Conservation (phyloP, 2,329 filamentous ascomycete genomes). For the Hirsutella rhossiliensis region DNA sequence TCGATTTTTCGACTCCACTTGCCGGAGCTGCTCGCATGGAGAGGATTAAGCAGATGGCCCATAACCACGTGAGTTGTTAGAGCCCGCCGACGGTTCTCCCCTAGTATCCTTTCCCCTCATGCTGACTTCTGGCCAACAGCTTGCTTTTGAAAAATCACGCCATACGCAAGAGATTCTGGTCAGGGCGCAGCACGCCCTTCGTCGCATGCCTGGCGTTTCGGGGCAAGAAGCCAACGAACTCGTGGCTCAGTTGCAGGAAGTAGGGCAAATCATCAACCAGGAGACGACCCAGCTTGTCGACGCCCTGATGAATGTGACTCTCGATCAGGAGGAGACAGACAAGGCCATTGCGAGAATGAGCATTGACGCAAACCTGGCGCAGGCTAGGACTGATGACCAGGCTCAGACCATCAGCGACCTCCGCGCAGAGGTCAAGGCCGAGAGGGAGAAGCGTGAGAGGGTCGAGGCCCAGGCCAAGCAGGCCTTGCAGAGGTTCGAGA, state of each 20-base stretch:
- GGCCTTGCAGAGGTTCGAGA: slow-evolving; percentile 14
- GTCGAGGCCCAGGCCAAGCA: slow-evolving; percentile 15
- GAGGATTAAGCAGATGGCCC: slow-evolving; percentile 24
- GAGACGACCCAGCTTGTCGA: slow-evolving; percentile 27
- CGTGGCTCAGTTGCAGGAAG: slow-evolving; percentile 20
- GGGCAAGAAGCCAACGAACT: slow-evolving; percentile 21
- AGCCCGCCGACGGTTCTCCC: neutral
- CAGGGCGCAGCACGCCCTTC: slow-evolving; percentile 25
- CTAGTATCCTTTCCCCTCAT: neutral
- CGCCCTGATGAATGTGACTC: slow-evolving; percentile 21
- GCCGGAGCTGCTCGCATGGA: slow-evolving; percentile 21
- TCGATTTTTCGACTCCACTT: slow-evolving; percentile 27
- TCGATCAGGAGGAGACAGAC: slow-evolving; percentile 26
- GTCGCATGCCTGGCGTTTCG: slow-evolving; percentile 25
- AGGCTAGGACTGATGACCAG: slow-evolving; percentile 21
- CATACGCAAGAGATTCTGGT: slow-evolving; percentile 22
- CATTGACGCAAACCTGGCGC: slow-evolving; percentile 23
- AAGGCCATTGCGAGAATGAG: slow-evolving; percentile 25
- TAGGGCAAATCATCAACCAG: slow-evolving; percentile 23
- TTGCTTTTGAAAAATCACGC: slow-evolving; percentile 21
- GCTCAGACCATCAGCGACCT: slow-evolving; percentile 18
- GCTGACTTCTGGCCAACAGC: slow-evolving; percentile 8
- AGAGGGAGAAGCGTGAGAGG: slow-evolving; percentile 17
- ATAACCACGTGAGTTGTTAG: slow-evolving; percentile 21
- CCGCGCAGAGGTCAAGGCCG: slow-evolving; percentile 16